Evolutionary conservation across 2,329 filamentous ascomycete species (phyloP).

Genomic region (Cordyceps cateniannulata): DNA sequence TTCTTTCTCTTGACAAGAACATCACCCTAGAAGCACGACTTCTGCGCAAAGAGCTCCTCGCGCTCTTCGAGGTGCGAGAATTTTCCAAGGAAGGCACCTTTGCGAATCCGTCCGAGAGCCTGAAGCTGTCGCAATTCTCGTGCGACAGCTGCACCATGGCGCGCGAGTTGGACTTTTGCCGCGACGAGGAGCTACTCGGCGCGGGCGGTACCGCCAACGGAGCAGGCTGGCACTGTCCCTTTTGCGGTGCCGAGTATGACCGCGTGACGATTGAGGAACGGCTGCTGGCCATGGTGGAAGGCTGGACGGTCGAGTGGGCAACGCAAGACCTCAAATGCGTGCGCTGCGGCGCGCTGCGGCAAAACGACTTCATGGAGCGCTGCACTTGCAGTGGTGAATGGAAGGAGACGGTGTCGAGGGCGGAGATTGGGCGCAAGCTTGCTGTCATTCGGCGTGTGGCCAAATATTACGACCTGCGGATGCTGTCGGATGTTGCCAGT

Average conservation of each 20-base stretch:
- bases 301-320: conserved; percentile 69
- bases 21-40: conserved; percentile 83
- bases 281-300: conserved; percentile 70
- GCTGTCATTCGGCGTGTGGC: conserved; percentile 69
- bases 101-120: conserved; percentile 70
- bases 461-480: conserved; percentile 69
- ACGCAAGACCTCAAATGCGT: conserved; percentile 83
- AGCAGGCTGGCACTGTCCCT: conserved; percentile 66
- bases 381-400: conserved; percentile 88
- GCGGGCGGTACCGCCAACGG: conserved; percentile 19
- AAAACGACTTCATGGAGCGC: conserved; percentile 95
- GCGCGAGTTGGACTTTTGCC: conserved; percentile 84
- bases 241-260: conserved; percentile 71
- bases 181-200: conserved; percentile 70
- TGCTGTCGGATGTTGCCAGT: conserved; percentile 70
- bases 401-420: conserved; percentile 63
- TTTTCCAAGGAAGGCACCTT: conserved; percentile 87
- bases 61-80: conserved; percentile 88
- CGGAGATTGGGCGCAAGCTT: conserved; percentile 59
- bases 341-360: conserved; percentile 63
- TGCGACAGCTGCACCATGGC: conserved; percentile 88
- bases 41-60: conserved; percentile 80
- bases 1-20: conserved; percentile 83
- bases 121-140: conserved; percentile 68
- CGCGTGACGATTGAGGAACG: conserved; percentile 78